Evolutionary conservation across 495 filamentous ascomycete species (phyloP).

Genomic region (Hypoxylon subgilvum): DNA sequence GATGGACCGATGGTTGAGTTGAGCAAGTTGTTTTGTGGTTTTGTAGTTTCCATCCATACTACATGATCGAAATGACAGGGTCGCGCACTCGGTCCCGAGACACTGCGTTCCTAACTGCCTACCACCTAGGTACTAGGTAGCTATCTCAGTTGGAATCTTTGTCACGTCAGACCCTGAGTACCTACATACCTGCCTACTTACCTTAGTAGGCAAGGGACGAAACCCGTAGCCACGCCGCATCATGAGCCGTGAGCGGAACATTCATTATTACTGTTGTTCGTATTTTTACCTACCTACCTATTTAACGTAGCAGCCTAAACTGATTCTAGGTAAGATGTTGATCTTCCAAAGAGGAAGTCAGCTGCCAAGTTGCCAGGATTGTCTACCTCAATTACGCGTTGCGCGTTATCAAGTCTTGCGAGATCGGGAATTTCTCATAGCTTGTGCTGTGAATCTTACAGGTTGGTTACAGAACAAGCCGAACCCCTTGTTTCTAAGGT

Average conservation of each 20-base stretch:
- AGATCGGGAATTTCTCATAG: constrained; percentile 34
- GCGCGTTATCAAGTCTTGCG: constrained; percentile 30
- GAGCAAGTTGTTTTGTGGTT: too few species aligned
- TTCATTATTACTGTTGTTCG: constrained; percentile 38
- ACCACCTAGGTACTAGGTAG: too few species aligned
- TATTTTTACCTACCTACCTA: constrained; percentile 27
- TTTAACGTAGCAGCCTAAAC: constrained; percentile 19
- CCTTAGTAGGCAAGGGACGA: constrained; percentile 31
- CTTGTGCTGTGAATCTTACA: constrained; percentile 35
- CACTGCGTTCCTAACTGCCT: constrained; percentile 23
- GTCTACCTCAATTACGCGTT: constrained; percentile 27
- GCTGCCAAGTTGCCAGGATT: constrained; percentile 47
- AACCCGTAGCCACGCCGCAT: constrained; percentile 20
- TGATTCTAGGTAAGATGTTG: constrained; percentile 20
- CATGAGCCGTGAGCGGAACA: constrained; percentile 13
- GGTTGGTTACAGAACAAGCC: constrained; percentile 27
- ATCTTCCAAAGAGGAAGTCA: constrained; percentile 39
- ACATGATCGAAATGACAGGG: constrained; percentile 19
- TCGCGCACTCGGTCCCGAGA: constrained; percentile 31
- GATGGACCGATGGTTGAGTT: too few species aligned
- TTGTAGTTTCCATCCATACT: constrained; percentile 15
- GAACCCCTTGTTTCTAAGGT: constrained; percentile 28
- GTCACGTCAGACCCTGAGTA: constrained; percentile 6
- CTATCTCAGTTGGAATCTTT: constrained; percentile 7
- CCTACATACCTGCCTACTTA: too few species aligned